Evolutionary conservation across 495 filamentous ascomycete species (phyloP).

Genomic region (Diplogelasinospora grovesii): DNA sequence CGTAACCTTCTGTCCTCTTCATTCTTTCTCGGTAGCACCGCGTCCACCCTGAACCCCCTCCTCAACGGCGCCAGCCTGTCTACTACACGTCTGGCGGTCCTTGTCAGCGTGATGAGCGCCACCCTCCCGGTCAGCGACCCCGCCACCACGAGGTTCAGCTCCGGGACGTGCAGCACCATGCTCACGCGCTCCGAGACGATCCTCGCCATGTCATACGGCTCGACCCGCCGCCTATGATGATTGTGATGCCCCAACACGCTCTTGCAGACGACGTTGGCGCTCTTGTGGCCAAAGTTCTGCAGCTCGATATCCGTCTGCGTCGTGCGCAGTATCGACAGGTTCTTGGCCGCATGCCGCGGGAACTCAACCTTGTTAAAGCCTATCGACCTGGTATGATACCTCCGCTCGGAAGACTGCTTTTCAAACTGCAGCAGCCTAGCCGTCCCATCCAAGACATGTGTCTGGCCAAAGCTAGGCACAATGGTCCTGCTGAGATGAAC

Average conservation of each 20-base stretch:
- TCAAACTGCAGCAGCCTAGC: background rate
- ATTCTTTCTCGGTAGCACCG: slow-evolving; percentile 31
- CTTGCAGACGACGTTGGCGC: slow-evolving; percentile 33
- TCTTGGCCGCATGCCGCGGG: slow-evolving; percentile 7
- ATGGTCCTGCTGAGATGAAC: slow-evolving; percentile 16
- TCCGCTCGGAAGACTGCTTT: background rate
- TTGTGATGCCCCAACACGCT: slow-evolving; percentile 40
- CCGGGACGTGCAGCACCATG: slow-evolving; percentile 69
- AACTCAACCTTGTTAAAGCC: slow-evolving; percentile 7
- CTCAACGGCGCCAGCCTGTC: slow-evolving; percentile 15
- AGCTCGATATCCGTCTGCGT: slow-evolving; percentile 54
- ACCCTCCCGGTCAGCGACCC: slow-evolving; percentile 70
- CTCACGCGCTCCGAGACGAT: slow-evolving; percentile 59
- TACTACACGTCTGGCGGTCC: slow-evolving; percentile 35
- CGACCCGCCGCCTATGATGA: slow-evolving; percentile 36
- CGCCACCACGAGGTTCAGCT: slow-evolving; percentile 67
- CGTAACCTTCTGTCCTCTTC: slow-evolving; percentile 32
- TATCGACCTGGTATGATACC: slow-evolving; percentile 1
- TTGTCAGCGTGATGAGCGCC: slow-evolving; percentile 65
- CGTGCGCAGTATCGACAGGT: slow-evolving; percentile 48
- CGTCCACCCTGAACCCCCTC: slow-evolving; percentile 38
- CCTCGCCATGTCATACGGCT: slow-evolving; percentile 31
- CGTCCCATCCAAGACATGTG: background rate
- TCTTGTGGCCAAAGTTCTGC: slow-evolving; percentile 36
- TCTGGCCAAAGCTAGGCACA: slow-evolving; percentile 20